Conservation (phyloP, 2,329 filamentous ascomycete genomes). For the Diaporthe sp. region DNA sequence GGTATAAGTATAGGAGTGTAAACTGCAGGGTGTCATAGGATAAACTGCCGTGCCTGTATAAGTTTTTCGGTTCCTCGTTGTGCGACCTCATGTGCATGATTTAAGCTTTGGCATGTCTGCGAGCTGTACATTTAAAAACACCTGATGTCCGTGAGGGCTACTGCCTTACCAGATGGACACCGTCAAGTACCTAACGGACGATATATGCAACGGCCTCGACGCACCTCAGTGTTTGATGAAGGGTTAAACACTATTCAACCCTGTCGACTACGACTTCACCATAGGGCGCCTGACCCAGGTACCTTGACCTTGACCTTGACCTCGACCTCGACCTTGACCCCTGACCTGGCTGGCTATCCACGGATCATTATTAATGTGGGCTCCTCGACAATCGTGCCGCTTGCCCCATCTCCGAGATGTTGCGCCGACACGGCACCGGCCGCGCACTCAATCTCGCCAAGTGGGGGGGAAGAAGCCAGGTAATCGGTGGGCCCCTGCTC, state of each 20-base stretch:
- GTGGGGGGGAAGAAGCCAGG: background rate
- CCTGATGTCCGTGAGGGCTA: background rate
- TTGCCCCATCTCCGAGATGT: conserved; percentile 20
- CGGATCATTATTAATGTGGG: conserved; percentile 24
- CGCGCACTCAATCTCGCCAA: conserved; percentile 29
- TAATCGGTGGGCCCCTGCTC: conserved; percentile 17
- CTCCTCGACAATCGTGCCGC: conserved; percentile 29
- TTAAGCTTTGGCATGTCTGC: background rate
- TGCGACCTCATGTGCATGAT: background rate
- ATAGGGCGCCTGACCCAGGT: background rate
- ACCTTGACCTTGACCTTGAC: conserved; percentile 11
- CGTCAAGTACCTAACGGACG: background rate
- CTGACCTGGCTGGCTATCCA: conserved; percentile 27
- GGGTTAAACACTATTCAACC: conserved; percentile 12
- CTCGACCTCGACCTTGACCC: background rate
- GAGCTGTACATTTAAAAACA: background rate
- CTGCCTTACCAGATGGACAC: no score
- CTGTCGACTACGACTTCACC: conserved; percentile 1
- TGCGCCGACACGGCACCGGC: conserved; percentile 30
- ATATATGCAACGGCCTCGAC: background rate
- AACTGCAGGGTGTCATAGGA: background rate
- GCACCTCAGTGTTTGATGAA: conserved; percentile 3
- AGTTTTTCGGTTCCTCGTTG: background rate
- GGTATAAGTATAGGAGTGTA: background rate
- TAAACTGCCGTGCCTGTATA: conserved; percentile 17